These are phyloP conservation scores for Globisporangium uncinulatum DNA, from an alignment of 352 stramenopile genomes.

Conservation along the genomic window DNA sequence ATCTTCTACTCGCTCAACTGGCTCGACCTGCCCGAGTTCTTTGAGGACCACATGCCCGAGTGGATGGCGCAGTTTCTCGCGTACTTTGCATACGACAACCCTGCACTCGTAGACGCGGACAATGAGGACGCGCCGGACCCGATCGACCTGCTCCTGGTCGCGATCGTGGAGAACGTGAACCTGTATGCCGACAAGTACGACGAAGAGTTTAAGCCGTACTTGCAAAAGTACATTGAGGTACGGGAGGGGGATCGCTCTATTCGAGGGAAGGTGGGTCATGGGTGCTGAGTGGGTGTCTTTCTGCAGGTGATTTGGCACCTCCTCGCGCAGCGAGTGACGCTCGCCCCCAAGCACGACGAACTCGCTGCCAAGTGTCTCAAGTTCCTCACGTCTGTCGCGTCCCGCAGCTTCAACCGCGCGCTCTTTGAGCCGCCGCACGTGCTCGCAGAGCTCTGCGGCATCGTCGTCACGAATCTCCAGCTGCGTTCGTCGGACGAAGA, in stretches of 20 bases:
- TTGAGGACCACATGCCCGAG: conserved; percentile 96
- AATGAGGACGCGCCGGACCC: conserved; percentile 90
- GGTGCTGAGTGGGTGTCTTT: not conserved
- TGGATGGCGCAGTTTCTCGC: conserved; percentile 97
- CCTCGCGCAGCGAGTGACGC: conserved; percentile 61
- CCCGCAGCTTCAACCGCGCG: conserved; percentile 90
- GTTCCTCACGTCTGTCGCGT: conserved; percentile 95
- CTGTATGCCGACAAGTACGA: conserved; percentile 99
- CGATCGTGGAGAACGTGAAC: conserved; percentile 97
- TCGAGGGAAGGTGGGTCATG: not conserved
- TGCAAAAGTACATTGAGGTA: conserved; percentile 91
- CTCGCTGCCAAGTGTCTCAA: conserved; percentile 95
- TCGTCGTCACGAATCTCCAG: conserved; percentile 97
- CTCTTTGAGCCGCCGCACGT: conserved; percentile 85
- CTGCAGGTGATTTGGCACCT: conserved; percentile 64
- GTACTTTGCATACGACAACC: conserved; percentile 94
- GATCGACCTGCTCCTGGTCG: conserved; percentile 92
- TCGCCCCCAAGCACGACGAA: conserved; percentile 92
- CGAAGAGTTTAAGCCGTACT: conserved; percentile 96
- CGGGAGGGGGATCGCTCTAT: not conserved
- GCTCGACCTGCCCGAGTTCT: conserved; percentile 98
- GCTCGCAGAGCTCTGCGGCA: conserved; percentile 91
- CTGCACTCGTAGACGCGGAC: conserved; percentile 84
- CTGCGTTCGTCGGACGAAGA: conserved; percentile 96
- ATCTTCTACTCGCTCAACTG: conserved; percentile 99